Base-by-base conservation (phyloP, 768 basidiomycete genomes). In the Phaffia tasmanica region DNA sequence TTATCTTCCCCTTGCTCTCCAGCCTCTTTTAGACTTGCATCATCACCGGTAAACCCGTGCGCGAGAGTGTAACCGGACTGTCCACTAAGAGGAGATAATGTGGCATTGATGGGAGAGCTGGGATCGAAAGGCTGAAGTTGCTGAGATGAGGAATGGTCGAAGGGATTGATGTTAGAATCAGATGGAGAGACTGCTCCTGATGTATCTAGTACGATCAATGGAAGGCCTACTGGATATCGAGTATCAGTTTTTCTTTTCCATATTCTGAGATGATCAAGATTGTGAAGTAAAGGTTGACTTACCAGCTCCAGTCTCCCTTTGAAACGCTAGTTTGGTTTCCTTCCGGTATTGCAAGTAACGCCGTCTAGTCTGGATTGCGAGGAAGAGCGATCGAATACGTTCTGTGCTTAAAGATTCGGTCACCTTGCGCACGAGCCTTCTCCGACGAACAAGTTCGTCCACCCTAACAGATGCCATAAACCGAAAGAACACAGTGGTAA, bases 381-480 rank as follows among this genome's bases (percentile, higher is more conserved):
- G 81, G n/a, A 95, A 77, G 58, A 91, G 75, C 0, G 89, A 90
- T 51, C 84, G 82, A 16, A 93, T 88, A 59, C 85, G 83, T 75
- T 94, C 92, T 54, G 93, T 76, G 73, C 89, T 87, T 50, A 93
- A 86, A 11, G 89, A 80, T 72, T 89, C 89, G 0, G 83, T 84
- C 11, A 97, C 89, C 16, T 88, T 79, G 70, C 85, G 84, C 72
- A 85, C 89, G 42, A 83, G 88, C 70, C 85, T 85, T 16, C 85
- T 85, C 63, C 91, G 79, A 23, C 80, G 79, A 16, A 90, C 83
- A 1, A 91, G 81, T 66, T 95, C 92, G 68, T 89, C 85, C 64
- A 94, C 74, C 46, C 92, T 95, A 70, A 1, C 27, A 11, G 65
- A 27, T 49, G 53, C 57, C 61, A 69, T 64, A 55, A 60, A 53